These are phyloP conservation scores for Borovskyia barvae DNA, from an alignment of 208 protist species.

Conservation along the genomic window DNA sequence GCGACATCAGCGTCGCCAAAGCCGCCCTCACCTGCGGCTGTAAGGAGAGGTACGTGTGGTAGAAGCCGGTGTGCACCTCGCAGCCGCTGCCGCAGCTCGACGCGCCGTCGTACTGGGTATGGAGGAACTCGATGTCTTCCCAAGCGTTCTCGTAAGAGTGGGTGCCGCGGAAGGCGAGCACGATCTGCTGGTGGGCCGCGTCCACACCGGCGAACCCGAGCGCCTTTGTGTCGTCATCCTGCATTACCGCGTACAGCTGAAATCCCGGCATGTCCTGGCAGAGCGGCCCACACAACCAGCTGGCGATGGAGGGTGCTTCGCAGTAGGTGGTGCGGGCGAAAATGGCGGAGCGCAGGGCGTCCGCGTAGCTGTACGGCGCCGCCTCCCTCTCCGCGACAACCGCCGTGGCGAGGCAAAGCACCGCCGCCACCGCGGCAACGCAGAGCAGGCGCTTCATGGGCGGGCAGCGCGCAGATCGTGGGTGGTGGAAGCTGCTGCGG, in stretches of 20 bases:
- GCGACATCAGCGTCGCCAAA: conserved; percentile 19
- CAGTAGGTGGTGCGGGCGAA: conserved; percentile 12
- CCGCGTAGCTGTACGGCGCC: background rate
- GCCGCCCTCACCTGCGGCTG: conserved; percentile 15
- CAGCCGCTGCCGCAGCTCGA: conserved; percentile 19
- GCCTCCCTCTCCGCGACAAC: background rate
- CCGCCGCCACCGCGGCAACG: background rate
- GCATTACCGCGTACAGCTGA: background rate
- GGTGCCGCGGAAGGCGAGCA: conserved; percentile 60
- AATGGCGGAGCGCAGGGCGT: conserved; percentile 8
- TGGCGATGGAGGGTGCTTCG: background rate
- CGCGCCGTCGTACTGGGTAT: conserved; percentile 17
- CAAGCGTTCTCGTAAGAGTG: background rate
- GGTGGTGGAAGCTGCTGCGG: no score
- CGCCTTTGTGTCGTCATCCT: conserved; percentile 25
- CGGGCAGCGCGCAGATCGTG: no score
- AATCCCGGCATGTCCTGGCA: conserved; percentile 6
- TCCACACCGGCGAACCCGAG: conserved; percentile 32
- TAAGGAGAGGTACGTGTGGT: conserved; percentile 31
- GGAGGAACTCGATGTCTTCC: background rate
- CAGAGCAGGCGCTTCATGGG: no score
- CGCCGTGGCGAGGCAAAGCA: background rate
- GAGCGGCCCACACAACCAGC: conserved; percentile 2
- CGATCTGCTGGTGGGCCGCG: conserved; percentile 20
- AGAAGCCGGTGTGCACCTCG: conserved; percentile 59